These are phyloP conservation scores for Calamus simplicifolius DNA, from an alignment of 176 grass and related monocot species.

Conservation along the genomic window DNA sequence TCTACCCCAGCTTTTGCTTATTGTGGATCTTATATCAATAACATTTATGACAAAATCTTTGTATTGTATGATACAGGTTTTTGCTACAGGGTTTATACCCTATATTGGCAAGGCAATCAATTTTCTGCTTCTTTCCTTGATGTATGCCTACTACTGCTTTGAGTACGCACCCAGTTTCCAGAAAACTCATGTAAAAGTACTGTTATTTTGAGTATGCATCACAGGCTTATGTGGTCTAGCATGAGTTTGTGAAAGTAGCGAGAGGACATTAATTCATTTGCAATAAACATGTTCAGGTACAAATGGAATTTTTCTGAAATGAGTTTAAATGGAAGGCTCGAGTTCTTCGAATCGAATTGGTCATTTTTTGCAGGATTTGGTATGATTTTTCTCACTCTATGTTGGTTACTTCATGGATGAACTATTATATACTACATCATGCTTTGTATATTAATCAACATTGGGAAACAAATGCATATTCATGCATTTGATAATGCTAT, in stretches of 20 bases:
- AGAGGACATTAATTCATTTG: no score
- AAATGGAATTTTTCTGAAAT: constrained; percentile 92
- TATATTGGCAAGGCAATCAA: constrained; percentile 75
- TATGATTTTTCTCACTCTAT: constrained; percentile 25
- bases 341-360: constrained; percentile 97
- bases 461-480: no score
- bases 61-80: constrained; percentile 47
- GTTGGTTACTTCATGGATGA: neutral
- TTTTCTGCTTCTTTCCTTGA: constrained; percentile 83
- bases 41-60: constrained; percentile 8
- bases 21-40: neutral
- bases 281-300: constrained; percentile 35
- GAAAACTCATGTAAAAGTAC: neutral
- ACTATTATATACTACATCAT: no score
- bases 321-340: constrained; percentile 63
- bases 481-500: no score
- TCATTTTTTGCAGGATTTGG: constrained; percentile 97
- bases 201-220: no score
- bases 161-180: constrained; percentile 40
- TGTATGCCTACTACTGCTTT: constrained; percentile 98
- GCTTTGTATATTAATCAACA: no score
- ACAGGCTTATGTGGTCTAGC: no score
- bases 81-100: constrained; percentile 64
- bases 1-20: constrained; percentile 4
- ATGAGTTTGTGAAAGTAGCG: no score